Base-by-base conservation (phyloP, 169 alveolate genomes). In the Cryptosporidium xiaoi region DNA sequence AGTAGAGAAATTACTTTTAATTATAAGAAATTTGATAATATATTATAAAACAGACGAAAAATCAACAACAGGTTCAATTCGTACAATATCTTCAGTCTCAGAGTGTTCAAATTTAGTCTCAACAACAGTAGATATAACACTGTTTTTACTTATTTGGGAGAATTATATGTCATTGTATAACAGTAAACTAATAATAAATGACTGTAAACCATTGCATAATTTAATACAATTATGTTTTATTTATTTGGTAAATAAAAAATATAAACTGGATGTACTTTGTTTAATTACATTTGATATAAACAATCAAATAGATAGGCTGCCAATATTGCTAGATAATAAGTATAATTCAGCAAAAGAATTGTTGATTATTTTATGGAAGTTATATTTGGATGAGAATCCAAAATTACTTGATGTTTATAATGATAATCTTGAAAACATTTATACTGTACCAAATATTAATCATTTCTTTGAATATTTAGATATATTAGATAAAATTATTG, bases 251-350 rank as follows among this genome's bases (percentile, higher is more conserved):
- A 77, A 44, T 27, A 60, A 36, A n/a, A 77, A 77, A n/a, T 77
- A 77, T 40, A 60, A 36, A n/a, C 44, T 77, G 36, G 87, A 77
- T 77, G 58, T 77, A 18, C 64, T 77, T 4, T 77, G 87, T 62
- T 68, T 58, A 36, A 77, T 77, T 24, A 77, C 87, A 12, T 62
- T 77, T 60, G 18, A 20, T 18, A 58, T 12, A 13, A 62, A 66
- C 31, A 62, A 60, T 3, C 34, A 16, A 12, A 46, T n/a, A 44
- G 69, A 44, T 13, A 60, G 27, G 20, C 27, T 77, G 36, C 87
- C 87, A 31, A 31, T 60, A 3, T 13, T 77, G n/a, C 13, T 77
- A 27, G 60, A 77, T 48, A 33, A 18, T 2, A 55, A 34, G 27
- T 62, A 60, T 36, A 20, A 31, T 16, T 50, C 33, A 18, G 27